Base-by-base conservation (phyloP, 257 asterid species). In the Lycium barbarum region DNA sequence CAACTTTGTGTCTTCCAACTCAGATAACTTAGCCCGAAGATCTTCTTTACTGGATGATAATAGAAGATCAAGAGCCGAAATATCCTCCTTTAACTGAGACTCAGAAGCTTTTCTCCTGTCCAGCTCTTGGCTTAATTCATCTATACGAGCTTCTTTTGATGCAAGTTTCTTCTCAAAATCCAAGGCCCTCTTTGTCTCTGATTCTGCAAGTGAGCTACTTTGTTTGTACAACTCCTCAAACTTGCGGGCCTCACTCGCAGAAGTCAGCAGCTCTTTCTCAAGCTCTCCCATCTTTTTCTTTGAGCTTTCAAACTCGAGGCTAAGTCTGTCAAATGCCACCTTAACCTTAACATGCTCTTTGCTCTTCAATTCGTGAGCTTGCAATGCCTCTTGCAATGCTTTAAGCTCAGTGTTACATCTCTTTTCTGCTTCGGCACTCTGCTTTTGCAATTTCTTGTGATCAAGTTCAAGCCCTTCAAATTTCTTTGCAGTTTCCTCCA, bases 161-260 rank as follows among this genome's bases (percentile, higher is more conserved):
- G 97, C 91, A 51, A 93, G 93, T 90, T 84, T 90, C 89, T 89
- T 84, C 87, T 90, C 98, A 15, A 93, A 86, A 82, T 94, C 98
- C 79, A 82, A 83, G 40, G 92, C 97, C 87, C 86, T 93, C 74
- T 86, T 90, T 2, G 89, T 85, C 91, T 94, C 97, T 2, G 93
- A 88, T 86, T 94, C 99, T 11, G 93, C 96, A 84, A 87, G 90
- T 49, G 88, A 76, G n/a, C 93, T 92, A 68, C 93, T 95, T 81
- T 93, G 85, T 82, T 87, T 92, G 81, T 93, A 95, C 90, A 94
- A 84, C 83, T 93, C 95, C 91, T 93, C 96, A n/a, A 40, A 4
- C 45, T 40, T 40, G 0, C 45, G 45, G 45, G 93, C 91, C 84
- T 93, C 97, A 51, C 51, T 87, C 9, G 87, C 84, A 49, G 96